These are phyloP conservation scores for Xylaria bambusicola DNA, from an alignment of 495 filamentous ascomycete species.

Conservation along the genomic window DNA sequence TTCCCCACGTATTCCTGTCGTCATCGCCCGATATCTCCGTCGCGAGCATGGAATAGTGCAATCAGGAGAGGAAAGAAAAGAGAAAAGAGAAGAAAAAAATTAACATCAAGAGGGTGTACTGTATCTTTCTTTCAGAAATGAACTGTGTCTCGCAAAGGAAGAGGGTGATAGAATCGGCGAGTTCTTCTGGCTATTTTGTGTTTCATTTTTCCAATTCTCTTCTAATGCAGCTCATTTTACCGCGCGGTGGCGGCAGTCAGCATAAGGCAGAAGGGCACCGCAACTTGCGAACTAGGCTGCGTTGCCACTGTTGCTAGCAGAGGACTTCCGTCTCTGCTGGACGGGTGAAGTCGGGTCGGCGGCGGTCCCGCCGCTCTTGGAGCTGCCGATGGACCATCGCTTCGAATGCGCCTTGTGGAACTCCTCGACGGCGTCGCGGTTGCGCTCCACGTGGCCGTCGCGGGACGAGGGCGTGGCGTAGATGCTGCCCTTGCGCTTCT, in stretches of 20 bases:
- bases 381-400: conserved; percentile 33
- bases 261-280: not conserved
- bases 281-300: conserved; percentile 8
- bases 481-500: conserved; percentile 64
- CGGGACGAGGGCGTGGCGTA: conserved; percentile 59
- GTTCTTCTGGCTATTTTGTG: too few relatives aligned
- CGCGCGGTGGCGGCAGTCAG: too few relatives aligned
- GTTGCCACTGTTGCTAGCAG: conserved; percentile 1
- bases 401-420: conserved; percentile 49
- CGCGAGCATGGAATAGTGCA: too few relatives aligned
- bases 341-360: conserved; percentile 16
- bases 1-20: not conserved
- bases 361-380: conserved; percentile 21
- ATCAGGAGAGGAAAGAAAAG: not conserved
- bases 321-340: conserved; percentile 13
- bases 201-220: too few relatives aligned
- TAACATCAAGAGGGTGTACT: too few relatives aligned
- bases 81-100: not conserved
- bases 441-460: conserved; percentile 58
- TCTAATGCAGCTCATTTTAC: too few relatives aligned
- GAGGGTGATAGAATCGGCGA: too few relatives aligned
- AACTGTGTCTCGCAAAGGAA: too few relatives aligned
- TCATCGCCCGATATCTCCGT: not conserved
- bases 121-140: too few relatives aligned
- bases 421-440: conserved; percentile 42